Evolutionary conservation across 805 yeast genomes (phyloP).

Genomic region (Nakazawaea holstii): DNA sequence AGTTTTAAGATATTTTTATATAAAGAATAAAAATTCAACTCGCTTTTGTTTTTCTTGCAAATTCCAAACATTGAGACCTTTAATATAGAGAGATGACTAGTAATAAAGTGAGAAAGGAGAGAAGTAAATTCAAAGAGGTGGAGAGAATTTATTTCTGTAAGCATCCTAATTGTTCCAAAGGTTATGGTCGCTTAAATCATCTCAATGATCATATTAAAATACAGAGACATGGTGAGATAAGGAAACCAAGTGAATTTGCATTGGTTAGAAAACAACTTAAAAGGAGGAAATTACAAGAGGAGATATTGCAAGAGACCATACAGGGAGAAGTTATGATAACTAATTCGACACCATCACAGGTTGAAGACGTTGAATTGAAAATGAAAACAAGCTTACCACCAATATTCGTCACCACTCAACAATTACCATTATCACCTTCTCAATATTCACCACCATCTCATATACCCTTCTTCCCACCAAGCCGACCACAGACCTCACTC

Average conservation of each 20-base stretch:
- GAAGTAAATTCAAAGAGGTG: constrained; percentile 6
- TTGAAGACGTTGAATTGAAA: neutral
- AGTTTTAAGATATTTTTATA: too few relatives aligned
- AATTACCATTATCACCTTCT: neutral
- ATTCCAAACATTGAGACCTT: too few relatives aligned
- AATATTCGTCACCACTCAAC: neutral
- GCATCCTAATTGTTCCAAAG: constrained; percentile 1
- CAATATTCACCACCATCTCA: neutral
- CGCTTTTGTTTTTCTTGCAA: neutral
- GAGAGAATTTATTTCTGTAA: constrained; percentile 9
- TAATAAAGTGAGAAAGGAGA: constrained; percentile 1
- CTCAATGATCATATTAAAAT: constrained; percentile 8
- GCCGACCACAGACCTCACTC: neutral
- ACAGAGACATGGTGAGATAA: constrained; percentile 7
- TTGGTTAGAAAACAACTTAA: constrained; percentile 6
- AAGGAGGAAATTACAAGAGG: constrained; percentile 5
- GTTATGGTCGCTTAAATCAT: constrained; percentile 10
- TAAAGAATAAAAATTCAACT: too few relatives aligned
- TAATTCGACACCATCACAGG: too few relatives aligned
- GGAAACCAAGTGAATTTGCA: constrained; percentile 9
- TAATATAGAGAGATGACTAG: too few relatives aligned
- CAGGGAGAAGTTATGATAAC: too few relatives aligned
- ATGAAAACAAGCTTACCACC: neutral
- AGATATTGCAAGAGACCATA: constrained; percentile 3
- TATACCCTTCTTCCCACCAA: neutral